Evolutionary conservation across 495 filamentous ascomycete genomes (phyloP), one percentile per base, ranked within the genome.

Genomic region (Saxispiralis lemnorum): DNA sequence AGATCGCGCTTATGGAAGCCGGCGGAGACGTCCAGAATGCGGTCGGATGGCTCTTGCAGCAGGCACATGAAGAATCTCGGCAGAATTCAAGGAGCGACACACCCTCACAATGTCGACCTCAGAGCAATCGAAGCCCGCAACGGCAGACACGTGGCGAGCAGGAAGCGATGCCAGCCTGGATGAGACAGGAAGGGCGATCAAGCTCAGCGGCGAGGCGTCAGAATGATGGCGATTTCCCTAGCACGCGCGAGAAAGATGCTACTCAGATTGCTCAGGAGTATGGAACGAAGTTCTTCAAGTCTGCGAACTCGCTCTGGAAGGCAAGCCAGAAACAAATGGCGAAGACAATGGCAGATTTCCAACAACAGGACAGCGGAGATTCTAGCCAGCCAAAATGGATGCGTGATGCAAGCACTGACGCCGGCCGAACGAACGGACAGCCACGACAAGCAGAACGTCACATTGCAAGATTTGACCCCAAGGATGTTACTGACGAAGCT

Each of bases 251-350:
- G 20, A 75, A 66, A 43, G 89, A 94, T 49, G 68, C 92, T 32
- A 67, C 83, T 0, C 81, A 87, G 47, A 68, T 77, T 13, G 89
- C 89, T 10, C 75, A 84, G 11, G 79, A 81, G 45, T 67, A 95
- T 55, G 80, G 89, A 14, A 81, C 69, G 28, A 93, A 73, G 47
- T 58, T 96, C 11, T 72, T 94, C 55, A 96, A 96, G 56, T 83
- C 84, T n/a, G 89, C 92, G 1, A 87, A 85, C 50, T 82, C 79
- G 2, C 59, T 96, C 2, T 97, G 89, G 89, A 97, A 93, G 58
- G 79, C 78, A 6, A 78, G 86, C 2, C 84, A 82, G 51, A 96
- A 93, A 60, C 88, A 81, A 56, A 75, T 96, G n/a, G 87, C 93
- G 54, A 85, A 85, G 57, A 89, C 84, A 12, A 83, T 97, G 12